Percentiles rank a stretch among this genome's conserved stretches.
Conservation (phyloP, 768 basidiomycete genomes). For the Chalciporus pseudorubinellus region DNA sequence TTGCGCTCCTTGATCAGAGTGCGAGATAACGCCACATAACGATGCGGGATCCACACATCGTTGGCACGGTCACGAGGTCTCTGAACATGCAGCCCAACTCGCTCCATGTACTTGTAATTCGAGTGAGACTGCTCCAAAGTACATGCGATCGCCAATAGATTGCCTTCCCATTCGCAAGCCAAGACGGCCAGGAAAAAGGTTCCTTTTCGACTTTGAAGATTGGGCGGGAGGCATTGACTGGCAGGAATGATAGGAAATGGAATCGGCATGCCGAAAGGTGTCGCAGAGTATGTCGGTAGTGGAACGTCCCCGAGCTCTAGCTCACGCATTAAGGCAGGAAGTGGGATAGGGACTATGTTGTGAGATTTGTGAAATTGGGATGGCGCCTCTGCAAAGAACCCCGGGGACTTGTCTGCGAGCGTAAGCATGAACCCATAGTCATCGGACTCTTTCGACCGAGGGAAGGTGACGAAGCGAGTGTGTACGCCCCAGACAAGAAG, state of each 20-base stretch:
- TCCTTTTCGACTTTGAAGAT: not conserved
- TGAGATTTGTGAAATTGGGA: not conserved
- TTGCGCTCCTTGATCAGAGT: not conserved
- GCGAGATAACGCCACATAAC: not conserved
- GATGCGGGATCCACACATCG: not conserved
- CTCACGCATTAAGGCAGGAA: not conserved
- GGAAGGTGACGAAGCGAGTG: not conserved
- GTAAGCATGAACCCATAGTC: not conserved
- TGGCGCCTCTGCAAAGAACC: not conserved
- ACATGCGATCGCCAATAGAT: not conserved
- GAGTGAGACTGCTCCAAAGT: not conserved
- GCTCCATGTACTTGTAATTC: not conserved
- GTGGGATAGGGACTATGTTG: not conserved
- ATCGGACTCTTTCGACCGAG: not conserved
- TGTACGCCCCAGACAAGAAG: conserved; percentile 3
- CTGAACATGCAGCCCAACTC: not conserved
- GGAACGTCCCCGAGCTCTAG: not conserved
- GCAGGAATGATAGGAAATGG: not conserved
- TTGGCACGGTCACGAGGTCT: not conserved
- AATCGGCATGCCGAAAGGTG: not conserved
- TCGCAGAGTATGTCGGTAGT: not conserved
- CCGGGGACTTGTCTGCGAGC: not conserved
- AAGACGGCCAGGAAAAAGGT: no score
- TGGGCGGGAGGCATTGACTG: not conserved
- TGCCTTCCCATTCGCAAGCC: not conserved